phyloP scores from a whole-genome alignment of 2,329 filamentous ascomycete species.

The Aspergillus sp. region DNA sequence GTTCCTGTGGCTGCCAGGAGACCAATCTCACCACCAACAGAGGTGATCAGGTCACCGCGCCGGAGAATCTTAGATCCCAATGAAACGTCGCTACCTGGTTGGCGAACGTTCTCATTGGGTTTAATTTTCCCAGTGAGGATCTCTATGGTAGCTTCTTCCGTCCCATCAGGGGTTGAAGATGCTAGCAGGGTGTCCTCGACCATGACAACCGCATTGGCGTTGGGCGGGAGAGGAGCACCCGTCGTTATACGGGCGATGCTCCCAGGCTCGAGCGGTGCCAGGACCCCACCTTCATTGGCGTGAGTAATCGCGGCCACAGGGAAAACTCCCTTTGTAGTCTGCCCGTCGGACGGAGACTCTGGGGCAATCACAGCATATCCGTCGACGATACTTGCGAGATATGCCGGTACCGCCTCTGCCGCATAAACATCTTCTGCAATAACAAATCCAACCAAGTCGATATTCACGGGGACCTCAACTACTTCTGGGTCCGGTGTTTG shows the following conservation, averaged over 20 bases:
- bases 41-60: constrained; percentile 79
- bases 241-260: constrained; percentile 90
- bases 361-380: constrained; percentile 79
- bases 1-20: constrained; percentile 83
- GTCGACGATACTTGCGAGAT: constrained; percentile 93
- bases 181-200: constrained; percentile 87
- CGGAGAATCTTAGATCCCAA: constrained; percentile 68
- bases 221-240: constrained; percentile 83
- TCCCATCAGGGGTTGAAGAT: constrained; percentile 72
- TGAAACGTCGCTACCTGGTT: constrained; percentile 83
- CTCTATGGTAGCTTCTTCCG: constrained; percentile 84
- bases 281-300: constrained; percentile 69
- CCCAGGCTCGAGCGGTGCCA: constrained; percentile 64
- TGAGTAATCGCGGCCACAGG: constrained; percentile 86
- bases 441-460: constrained; percentile 69
- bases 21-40: constrained; percentile 86
- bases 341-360: constrained; percentile 53
- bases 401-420: constrained; percentile 82
- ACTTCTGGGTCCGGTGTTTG: constrained; percentile 66
- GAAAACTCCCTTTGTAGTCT: constrained; percentile 72
- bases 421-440: constrained; percentile 81
- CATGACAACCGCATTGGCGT: constrained; percentile 91
- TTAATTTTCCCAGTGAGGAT: constrained; percentile 76
- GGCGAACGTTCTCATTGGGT: constrained; percentile 82
- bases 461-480: constrained; percentile 61